These are phyloP conservation scores for Fagopyrum homotropicum DNA, from an alignment of 148 eudicot genomes.

Conservation along the genomic window DNA sequence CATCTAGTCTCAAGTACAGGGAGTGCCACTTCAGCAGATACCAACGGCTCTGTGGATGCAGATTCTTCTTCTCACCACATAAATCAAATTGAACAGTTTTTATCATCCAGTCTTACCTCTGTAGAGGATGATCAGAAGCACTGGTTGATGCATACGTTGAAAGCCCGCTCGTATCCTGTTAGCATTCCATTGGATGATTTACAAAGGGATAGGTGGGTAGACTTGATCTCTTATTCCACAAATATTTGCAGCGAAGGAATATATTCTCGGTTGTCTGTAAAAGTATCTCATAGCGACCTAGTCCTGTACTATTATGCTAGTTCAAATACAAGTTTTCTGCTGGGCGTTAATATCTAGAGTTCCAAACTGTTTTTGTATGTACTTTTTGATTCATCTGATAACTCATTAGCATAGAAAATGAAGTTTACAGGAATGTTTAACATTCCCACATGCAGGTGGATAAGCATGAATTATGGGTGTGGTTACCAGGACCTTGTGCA, in stretches of 20 bases:
- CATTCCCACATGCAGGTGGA: neutral
- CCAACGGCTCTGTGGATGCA: constrained; percentile 10
- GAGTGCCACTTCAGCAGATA: constrained; percentile 18
- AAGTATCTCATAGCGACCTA: neutral
- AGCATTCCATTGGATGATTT: constrained; percentile 18
- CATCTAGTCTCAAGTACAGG: constrained; percentile 21
- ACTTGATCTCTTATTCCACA: neutral
- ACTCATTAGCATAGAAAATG: neutral
- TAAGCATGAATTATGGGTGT: neutral
- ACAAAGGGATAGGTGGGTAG: constrained; percentile 29
- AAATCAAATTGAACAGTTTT: constrained; percentile 19
- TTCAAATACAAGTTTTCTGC: neutral
- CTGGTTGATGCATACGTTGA: constrained; percentile 21
- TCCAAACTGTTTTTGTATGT: neutral
- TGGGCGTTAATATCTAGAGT: neutral
- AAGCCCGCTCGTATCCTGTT: constrained; percentile 19
- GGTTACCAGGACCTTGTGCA: neutral
- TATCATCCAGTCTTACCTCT: constrained; percentile 20
- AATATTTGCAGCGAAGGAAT: constrained; percentile 2
- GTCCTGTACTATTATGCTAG: neutral
- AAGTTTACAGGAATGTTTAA: neutral
- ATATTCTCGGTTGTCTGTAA: neutral
- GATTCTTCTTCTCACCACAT: constrained; percentile 18
- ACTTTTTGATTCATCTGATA: neutral
- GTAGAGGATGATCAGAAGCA: constrained; percentile 18